Evolutionary conservation across 2,329 filamentous ascomycete genomes (phyloP).

Genomic region (Talaromyces verruculosus): DNA sequence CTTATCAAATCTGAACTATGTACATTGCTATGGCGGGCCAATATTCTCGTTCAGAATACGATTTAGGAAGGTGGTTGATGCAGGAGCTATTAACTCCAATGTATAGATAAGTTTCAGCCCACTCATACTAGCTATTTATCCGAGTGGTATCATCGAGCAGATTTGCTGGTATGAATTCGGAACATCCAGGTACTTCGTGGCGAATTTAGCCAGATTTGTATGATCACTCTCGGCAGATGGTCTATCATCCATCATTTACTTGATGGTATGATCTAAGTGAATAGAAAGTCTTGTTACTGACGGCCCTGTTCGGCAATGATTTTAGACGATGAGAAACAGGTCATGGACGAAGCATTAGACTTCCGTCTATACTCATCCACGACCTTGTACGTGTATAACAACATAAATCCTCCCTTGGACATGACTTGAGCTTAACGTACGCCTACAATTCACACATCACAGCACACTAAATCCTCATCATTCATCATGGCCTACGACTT

Average conservation of each 20-base stretch:
- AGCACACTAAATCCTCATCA: neutral
- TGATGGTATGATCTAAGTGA: neutral
- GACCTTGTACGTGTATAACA: neutral
- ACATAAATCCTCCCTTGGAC: neutral
- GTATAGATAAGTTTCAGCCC: neutral
- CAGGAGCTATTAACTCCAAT: neutral
- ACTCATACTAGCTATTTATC: too few species aligned
- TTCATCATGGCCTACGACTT: neutral
- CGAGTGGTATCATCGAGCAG: neutral
- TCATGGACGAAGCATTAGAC: neutral
- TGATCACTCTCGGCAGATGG: neutral
- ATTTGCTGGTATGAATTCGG: neutral
- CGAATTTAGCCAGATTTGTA: neutral
- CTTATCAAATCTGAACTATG: neutral
- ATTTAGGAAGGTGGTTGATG: neutral
- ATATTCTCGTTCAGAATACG: neutral
- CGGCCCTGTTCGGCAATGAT: slow-evolving; percentile 1
- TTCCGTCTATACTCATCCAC: neutral
- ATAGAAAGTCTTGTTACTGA: neutral
- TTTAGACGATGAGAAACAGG: slow-evolving; percentile 1
- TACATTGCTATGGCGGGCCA: neutral
- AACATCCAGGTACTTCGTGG: neutral
- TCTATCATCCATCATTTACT: neutral
- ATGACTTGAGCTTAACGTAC: neutral
- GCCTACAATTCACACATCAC: neutral